Conservation (phyloP, 164 flowering plant species). For the Kalanchoe fedtschenkoi region DNA sequence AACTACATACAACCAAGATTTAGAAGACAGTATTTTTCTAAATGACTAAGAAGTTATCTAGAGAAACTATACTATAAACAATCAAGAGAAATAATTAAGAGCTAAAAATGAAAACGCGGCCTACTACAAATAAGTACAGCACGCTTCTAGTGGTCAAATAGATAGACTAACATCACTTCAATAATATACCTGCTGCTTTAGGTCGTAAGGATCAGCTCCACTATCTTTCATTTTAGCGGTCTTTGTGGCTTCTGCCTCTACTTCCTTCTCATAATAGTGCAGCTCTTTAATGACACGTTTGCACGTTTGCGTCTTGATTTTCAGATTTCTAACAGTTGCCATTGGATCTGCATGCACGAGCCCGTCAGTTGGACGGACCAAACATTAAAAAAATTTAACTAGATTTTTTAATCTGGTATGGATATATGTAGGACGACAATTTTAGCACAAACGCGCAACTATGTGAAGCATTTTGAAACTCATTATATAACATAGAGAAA, state of each 20-base stretch:
- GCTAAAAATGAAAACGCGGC: neutral
- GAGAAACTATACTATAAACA: neutral
- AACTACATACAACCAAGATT: neutral
- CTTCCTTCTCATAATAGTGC: constrained; percentile 85
- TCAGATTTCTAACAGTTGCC: constrained; percentile 70
- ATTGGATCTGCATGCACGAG: constrained; percentile 16
- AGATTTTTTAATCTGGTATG: neutral
- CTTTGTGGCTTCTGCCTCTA: constrained; percentile 78
- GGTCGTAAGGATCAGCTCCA: constrained; percentile 87
- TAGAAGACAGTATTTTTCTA: neutral
- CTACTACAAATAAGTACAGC: neutral
- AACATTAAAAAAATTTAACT: neutral
- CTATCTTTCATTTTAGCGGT: constrained; percentile 87
- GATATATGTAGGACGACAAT: neutral
- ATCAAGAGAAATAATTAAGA: neutral
- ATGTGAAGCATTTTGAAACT: neutral
- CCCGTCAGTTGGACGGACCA: neutral
- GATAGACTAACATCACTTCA: neutral
- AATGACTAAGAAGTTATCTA: neutral
- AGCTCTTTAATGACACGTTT: constrained; percentile 81
- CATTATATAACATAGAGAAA: neutral
- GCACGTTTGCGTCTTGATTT: constrained; percentile 85
- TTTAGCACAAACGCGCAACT: neutral
- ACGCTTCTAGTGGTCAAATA: neutral
- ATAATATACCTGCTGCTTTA: constrained; percentile 72